phyloP scores from a whole-genome alignment of 2,329 filamentous ascomycete genomes.

The Penicillium palitans region DNA sequence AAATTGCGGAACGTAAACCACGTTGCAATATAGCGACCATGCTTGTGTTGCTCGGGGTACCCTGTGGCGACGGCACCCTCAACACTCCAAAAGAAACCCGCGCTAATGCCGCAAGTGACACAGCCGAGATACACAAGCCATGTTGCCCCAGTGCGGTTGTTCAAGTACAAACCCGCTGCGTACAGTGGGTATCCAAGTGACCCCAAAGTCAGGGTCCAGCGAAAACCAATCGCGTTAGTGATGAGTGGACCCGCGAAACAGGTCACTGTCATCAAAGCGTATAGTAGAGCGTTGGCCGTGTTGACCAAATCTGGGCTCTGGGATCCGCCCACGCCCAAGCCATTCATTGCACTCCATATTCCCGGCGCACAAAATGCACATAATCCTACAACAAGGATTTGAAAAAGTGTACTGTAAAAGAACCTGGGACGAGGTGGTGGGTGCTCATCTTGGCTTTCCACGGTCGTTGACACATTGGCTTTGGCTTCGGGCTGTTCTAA shows the following conservation, averaged over 20 bases:
- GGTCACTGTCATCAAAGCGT: slow-evolving; percentile 47
- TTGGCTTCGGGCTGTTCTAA: background rate
- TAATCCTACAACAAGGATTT: slow-evolving; percentile 43
- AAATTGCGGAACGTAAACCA: slow-evolving; percentile 47
- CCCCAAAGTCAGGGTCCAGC: slow-evolving; percentile 46
- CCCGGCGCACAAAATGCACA: slow-evolving; percentile 46
- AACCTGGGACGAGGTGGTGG: slow-evolving; percentile 4
- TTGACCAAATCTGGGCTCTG: slow-evolving; percentile 46
- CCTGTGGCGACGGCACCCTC: slow-evolving; percentile 46
- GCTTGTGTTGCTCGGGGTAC: slow-evolving; percentile 35
- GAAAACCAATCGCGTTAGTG: slow-evolving; percentile 22
- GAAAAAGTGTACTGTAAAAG: slow-evolving; percentile 32
- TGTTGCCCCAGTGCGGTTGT: slow-evolving; percentile 40
- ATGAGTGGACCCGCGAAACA: slow-evolving; percentile 43
- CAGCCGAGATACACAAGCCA: slow-evolving; percentile 45
- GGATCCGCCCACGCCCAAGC: slow-evolving; percentile 46
- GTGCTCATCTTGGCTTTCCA: slow-evolving; percentile 1
- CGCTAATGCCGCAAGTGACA: slow-evolving; percentile 41
- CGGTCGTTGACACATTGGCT: background rate
- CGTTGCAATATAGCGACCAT: slow-evolving; percentile 28
- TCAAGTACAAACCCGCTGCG: slow-evolving; percentile 43
- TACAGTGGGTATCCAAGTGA: slow-evolving; percentile 47
- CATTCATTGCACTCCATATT: slow-evolving; percentile 49
- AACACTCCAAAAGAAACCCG: slow-evolving; percentile 47
- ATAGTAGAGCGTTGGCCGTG: slow-evolving; percentile 50